Percentiles rank a stretch among this genome's conserved stretches.
These are phyloP conservation scores for Alternaria ethzedia DNA, from an alignment of 2,329 filamentous ascomycete genomes.

Conservation along the genomic window DNA sequence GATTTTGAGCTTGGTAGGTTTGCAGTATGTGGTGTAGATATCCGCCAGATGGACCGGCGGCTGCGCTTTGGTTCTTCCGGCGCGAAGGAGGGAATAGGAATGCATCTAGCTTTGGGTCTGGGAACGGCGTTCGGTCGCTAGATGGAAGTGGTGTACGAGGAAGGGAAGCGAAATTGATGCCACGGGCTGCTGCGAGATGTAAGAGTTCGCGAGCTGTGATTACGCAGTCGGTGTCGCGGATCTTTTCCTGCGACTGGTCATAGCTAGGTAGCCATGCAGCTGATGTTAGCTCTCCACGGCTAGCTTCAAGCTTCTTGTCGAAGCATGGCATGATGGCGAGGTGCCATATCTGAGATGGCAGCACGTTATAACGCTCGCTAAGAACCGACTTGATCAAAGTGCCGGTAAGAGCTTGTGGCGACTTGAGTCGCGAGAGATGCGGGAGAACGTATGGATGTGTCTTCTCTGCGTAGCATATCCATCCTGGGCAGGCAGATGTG, in stretches of 20 bases:
- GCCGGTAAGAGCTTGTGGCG: constrained; percentile 88
- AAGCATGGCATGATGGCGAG: constrained; percentile 98
- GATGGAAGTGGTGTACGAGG: constrained; percentile 63
- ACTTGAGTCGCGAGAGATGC: constrained; percentile 89
- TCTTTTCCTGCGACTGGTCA: constrained; percentile 37
- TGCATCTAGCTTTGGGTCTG: constrained; percentile 70
- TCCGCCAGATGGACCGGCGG: constrained; percentile 83
- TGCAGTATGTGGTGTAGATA: constrained; percentile 85
- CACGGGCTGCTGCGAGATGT: constrained; percentile 82
- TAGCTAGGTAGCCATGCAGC: constrained; percentile 65
- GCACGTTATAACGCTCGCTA: constrained; percentile 72
- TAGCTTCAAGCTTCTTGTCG: constrained; percentile 98
- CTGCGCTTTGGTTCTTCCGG: constrained; percentile 53
- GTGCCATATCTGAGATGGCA: constrained; percentile 88
- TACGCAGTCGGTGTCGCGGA: constrained; percentile 95
- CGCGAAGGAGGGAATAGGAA: constrained; percentile 71
- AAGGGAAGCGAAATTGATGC: constrained; percentile 76
- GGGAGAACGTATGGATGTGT: constrained; percentile 93
- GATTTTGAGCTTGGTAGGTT: constrained; percentile 72
- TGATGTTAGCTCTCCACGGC: constrained; percentile 88
- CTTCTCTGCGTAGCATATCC: constrained; percentile 99
- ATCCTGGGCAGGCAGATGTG: constrained; percentile 91
- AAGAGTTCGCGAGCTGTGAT: constrained; percentile 96
- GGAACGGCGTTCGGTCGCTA: constrained; percentile 66
- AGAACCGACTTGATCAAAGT: constrained; percentile 88